Conservation (phyloP, 75 land plant genomes). For the Cunninghamia lanceolata region DNA sequence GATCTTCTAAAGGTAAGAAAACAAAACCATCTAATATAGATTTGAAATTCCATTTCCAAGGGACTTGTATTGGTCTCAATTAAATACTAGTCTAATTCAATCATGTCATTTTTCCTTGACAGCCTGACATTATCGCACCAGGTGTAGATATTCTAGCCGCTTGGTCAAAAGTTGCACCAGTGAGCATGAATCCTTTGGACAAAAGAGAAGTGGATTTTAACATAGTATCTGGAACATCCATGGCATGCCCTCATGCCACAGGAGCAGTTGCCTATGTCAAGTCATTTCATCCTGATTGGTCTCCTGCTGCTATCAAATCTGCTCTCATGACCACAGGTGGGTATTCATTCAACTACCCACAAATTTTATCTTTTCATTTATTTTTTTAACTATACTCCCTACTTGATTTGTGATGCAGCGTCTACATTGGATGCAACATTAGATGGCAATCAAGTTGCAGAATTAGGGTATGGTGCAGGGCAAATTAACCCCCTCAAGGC, state of each 20-base stretch:
- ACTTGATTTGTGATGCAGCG: background rate
- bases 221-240: slow-evolving; percentile 16
- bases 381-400: background rate
- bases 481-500: slow-evolving; percentile 13
- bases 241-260: slow-evolving; percentile 5
- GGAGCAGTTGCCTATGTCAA: background rate
- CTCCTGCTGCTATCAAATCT: slow-evolving; percentile 23
- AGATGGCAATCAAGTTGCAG: background rate
- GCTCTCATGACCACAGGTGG: slow-evolving; percentile 15
- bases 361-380: background rate
- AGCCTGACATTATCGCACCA: slow-evolving; percentile 3
- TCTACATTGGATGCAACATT: background rate
- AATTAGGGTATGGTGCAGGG: slow-evolving; percentile 14
- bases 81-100: too few relatives aligned
- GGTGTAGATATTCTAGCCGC: slow-evolving; percentile 12
- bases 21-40: background rate
- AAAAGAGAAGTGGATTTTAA: background rate
- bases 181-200: background rate
- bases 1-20: background rate
- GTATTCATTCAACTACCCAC: background rate
- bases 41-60: background rate
- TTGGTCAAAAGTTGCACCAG: background rate
- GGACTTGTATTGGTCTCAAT: background rate
- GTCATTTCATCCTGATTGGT: slow-evolving; percentile 13
- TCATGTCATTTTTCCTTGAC: background rate